Evolutionary conservation across 805 yeast genomes (phyloP).

Genomic region (Saturnispora mendoncae): DNA sequence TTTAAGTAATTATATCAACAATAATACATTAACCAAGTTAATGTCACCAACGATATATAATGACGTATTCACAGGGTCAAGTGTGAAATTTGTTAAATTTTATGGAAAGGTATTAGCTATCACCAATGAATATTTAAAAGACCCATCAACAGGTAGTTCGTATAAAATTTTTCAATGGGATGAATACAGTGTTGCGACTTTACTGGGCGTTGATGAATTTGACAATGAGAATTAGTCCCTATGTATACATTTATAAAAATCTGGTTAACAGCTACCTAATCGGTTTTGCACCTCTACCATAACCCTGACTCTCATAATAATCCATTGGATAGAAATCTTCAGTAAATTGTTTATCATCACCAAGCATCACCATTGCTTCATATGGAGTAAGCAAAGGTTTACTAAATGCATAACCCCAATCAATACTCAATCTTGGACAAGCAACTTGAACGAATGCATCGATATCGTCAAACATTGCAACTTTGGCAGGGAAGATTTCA

Average conservation of each 20-base stretch:
- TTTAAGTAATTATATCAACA: constrained; percentile 54
- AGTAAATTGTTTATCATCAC: constrained; percentile 58
- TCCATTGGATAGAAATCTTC: constrained; percentile 86
- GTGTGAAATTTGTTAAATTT: constrained; percentile 40
- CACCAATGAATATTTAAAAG: constrained; percentile 30
- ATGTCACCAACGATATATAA: constrained; percentile 57
- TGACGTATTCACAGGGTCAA: constrained; percentile 43
- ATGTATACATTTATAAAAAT: neutral
- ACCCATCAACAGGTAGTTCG: constrained; percentile 17
- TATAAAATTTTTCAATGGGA: constrained; percentile 42
- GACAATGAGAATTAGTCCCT: constrained; percentile 12
- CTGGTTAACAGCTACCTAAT: constrained; percentile 23
- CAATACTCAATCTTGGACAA: constrained; percentile 91
- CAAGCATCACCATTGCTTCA: constrained; percentile 87
- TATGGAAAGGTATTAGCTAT: constrained; percentile 34
- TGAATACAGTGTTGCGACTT: constrained; percentile 51
- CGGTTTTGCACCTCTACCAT: constrained; percentile 80
- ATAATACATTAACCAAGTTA: constrained; percentile 45
- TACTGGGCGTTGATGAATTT: constrained; percentile 55
- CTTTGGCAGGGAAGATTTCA: constrained; percentile 87
- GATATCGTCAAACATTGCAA: constrained; percentile 84
- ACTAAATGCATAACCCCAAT: constrained; percentile 97
- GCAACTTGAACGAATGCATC: constrained; percentile 97
- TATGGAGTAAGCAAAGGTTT: constrained; percentile 91
- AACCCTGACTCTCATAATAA: constrained; percentile 82